Percentiles rank a stretch among this genome's conserved stretches.
These are phyloP conservation scores for Ceratocystis lukuohia DNA, from an alignment of 2,329 filamentous ascomycete genomes.

Conservation along the genomic window DNA sequence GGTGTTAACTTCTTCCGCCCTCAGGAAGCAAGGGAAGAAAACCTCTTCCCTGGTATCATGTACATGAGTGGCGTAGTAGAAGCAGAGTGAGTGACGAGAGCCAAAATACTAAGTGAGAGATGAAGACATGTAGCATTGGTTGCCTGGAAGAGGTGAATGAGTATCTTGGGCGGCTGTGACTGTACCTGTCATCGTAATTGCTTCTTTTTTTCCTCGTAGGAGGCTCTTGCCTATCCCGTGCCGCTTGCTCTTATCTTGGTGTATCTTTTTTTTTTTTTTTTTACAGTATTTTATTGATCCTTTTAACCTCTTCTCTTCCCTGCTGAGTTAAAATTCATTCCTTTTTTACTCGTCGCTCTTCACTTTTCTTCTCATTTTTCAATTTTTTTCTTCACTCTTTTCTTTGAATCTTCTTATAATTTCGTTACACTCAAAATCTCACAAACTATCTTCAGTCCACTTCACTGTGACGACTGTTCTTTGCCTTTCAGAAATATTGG, in stretches of 20 bases:
- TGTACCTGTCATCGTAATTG: not conserved
- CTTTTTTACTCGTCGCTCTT: constrained; percentile 22
- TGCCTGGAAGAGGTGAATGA: too few species aligned
- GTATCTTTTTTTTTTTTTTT: constrained; percentile 22
- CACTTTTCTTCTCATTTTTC: constrained; percentile 15
- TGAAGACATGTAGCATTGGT: too few species aligned
- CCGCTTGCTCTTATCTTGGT: not conserved
- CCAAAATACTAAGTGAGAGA: too few species aligned
- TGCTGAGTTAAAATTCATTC: constrained; percentile 16
- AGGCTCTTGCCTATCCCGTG: not conserved
- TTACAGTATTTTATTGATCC: not conserved
- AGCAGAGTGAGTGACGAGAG: too few species aligned
- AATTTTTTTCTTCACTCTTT: constrained; percentile 19
- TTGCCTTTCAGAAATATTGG: constrained; percentile 6
- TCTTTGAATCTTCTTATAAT: not conserved
- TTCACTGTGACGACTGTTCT: constrained; percentile 9
- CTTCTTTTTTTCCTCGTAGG: not conserved
- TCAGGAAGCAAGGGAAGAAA: too few species aligned
- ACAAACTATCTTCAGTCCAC: constrained; percentile 4
- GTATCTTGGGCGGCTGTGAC: too few species aligned
- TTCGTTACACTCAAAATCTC: constrained; percentile 6
- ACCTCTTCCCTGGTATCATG: too few species aligned
- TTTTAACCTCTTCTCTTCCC: constrained; percentile 5
- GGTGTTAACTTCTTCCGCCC: too few species aligned
- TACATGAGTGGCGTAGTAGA: too few species aligned